phyloP scores from a whole-genome alignment of 768 basidiomycete species.

The Lentinula boryana region DNA sequence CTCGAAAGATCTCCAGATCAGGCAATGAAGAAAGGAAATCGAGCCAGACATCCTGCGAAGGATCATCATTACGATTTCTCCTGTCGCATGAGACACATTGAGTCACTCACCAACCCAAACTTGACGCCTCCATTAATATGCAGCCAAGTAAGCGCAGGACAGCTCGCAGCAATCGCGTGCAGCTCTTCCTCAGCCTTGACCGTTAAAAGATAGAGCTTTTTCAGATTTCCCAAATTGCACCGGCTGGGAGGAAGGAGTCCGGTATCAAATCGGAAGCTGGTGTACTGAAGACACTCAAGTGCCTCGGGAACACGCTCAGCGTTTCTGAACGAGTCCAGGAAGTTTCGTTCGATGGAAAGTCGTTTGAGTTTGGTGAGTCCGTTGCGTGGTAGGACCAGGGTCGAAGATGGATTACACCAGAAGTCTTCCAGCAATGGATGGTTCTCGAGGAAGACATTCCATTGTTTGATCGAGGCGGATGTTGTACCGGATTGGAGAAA shows the following conservation, averaged over 20 bases:
- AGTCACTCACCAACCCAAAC: slow-evolving; percentile 5
- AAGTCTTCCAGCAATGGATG: slow-evolving; percentile 42
- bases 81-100: slow-evolving; percentile 14
- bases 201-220: not conserved
- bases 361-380: slow-evolving; percentile 34
- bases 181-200: not conserved
- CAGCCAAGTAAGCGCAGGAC: slow-evolving; percentile 3
- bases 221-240: not conserved
- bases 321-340: slow-evolving; percentile 12
- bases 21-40: slow-evolving; percentile 32
- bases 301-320: not conserved
- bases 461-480: slow-evolving; percentile 26
- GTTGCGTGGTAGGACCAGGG: slow-evolving; percentile 25
- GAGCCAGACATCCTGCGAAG: slow-evolving; percentile 30
- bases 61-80: not conserved
- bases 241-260: not conserved
- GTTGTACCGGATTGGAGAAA: slow-evolving; percentile 34
- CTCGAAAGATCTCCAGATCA: slow-evolving; percentile 38
- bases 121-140: not conserved
- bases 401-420: slow-evolving; percentile 36
- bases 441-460: slow-evolving; percentile 33
- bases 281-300: not conserved
- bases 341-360: slow-evolving; percentile 28
- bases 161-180: not conserved
- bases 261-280: not conserved